Base-by-base conservation (phyloP, 179 eudicot species). In the Vitellaria paradoxa region DNA sequence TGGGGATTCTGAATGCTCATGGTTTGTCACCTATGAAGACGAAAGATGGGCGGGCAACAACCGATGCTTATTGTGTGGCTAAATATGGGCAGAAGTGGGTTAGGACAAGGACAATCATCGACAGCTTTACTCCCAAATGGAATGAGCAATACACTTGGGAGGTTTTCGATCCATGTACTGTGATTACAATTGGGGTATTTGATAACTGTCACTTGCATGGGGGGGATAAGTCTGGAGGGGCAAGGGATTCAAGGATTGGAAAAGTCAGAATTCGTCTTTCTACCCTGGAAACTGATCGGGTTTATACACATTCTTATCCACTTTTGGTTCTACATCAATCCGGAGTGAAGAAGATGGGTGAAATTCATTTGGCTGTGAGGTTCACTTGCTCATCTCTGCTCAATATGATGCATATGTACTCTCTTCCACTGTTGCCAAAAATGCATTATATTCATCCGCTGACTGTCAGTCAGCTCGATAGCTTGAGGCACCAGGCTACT, bases 1-100 rank as follows among this genome's bases (percentile, higher is more conserved):
- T 91, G 73, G 97, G 97, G 7, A 77, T 91, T 73, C 81, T 91
- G 83, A 88, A 77, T 80, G 97, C 92, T 23, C 92, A 91, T 20
- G 94, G 94, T 2, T 85, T 91, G 75, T 84, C 90, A 82, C 92
- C 97, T 2, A 91, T 91, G 97, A 91, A 91, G 83, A 66, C 80
- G 46, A 91, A 87, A 82, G 92, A 91, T 68, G 86, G 85, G 17
- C 88, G 87, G 49, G 89, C 86, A 72, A 82, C 91, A 4, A 91
- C 97, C 0, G 97, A 90, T 78, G 94, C 92, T 21, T 91, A 91
- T 62, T 90, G 93, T 88, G 93, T 91, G 42, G 96, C 96, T 14
- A 91, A 91, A 70, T 91, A 91, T 52, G 96, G 93, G 79, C 90
- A 87, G 82, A 91, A 91, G 76, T 91, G 96, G 96, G 85, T 91